These are phyloP conservation scores for Trichothecium roseum DNA, from an alignment of 2,329 filamentous ascomycete genomes.

Conservation along the genomic window DNA sequence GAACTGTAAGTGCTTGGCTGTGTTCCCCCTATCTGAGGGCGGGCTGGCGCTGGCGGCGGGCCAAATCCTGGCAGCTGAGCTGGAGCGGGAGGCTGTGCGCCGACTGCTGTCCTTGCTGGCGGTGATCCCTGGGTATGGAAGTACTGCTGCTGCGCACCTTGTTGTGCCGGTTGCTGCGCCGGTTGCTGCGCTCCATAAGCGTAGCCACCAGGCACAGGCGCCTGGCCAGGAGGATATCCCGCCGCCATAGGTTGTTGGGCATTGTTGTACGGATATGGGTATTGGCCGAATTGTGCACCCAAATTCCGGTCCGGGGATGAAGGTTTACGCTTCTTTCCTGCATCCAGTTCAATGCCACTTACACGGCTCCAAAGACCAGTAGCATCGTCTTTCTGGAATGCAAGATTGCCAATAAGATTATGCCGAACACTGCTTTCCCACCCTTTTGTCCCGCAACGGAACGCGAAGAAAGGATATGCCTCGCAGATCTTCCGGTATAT, in stretches of 20 bases:
- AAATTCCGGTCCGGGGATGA: too few species aligned
- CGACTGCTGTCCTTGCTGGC: background rate
- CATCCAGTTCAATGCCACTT: slow-evolving; percentile 47
- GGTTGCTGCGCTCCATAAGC: background rate
- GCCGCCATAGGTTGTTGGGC: too few species aligned
- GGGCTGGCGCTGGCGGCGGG: slow-evolving; percentile 17
- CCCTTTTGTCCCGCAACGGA: slow-evolving; percentile 51
- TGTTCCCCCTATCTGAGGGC: slow-evolving; percentile 17
- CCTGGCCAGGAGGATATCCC: too few species aligned
- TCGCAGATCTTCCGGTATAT: slow-evolving; percentile 52
- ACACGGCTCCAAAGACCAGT: slow-evolving; percentile 48
- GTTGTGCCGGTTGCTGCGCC: background rate
- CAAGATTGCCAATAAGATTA: slow-evolving; percentile 51
- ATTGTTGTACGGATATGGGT: too few species aligned
- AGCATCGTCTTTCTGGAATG: slow-evolving; percentile 47
- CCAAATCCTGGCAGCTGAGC: slow-evolving; percentile 23
- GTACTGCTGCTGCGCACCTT: background rate
- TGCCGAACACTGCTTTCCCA: slow-evolving; percentile 58
- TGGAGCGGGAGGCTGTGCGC: slow-evolving; percentile 18
- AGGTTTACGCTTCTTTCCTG: slow-evolving; percentile 38
- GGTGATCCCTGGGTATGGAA: background rate
- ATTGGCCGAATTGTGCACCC: too few species aligned
- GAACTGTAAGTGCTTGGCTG: slow-evolving; percentile 25
- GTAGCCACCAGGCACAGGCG: too few species aligned
- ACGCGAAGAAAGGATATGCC: slow-evolving; percentile 49